These are phyloP conservation scores for Ulota crispa DNA, from an alignment of 225 moss, liverwort and hornwort species.

Conservation along the genomic window DNA sequence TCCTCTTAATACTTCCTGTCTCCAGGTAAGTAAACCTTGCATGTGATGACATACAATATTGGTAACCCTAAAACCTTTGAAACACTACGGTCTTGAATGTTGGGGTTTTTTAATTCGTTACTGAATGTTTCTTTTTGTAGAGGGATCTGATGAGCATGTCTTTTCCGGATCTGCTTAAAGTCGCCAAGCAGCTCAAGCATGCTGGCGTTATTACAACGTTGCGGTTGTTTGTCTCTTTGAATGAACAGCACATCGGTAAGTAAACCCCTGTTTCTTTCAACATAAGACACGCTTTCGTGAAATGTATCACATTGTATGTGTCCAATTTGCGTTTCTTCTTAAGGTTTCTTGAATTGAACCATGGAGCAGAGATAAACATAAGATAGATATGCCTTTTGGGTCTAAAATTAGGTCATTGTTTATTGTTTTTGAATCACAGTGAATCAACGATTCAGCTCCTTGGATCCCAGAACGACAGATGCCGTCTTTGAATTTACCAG, in stretches of 20 bases:
- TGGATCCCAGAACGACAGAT: slow-evolving; percentile 54
- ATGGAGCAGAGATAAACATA: background rate
- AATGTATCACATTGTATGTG: background rate
- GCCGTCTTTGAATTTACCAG: slow-evolving; percentile 49
- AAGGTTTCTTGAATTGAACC: background rate
- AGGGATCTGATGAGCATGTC: slow-evolving; percentile 43
- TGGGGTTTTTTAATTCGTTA: background rate
- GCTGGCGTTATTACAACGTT: slow-evolving; percentile 39
- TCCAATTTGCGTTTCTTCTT: background rate
- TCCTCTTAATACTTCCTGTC: slow-evolving; percentile 22
- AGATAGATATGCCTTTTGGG: background rate
- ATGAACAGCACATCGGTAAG: slow-evolving; percentile 47
- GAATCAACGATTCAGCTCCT: slow-evolving; percentile 56
- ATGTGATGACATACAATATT: background rate
- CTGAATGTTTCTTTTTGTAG: slow-evolving; percentile 25
- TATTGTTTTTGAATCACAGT: slow-evolving; percentile 25
- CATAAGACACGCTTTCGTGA: background rate
- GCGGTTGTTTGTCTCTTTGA: slow-evolving; percentile 43
- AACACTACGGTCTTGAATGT: background rate
- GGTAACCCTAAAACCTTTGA: background rate
- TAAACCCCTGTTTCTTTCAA: background rate
- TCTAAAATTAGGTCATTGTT: background rate
- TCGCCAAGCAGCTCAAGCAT: slow-evolving; percentile 50
- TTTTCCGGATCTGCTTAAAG: slow-evolving; percentile 50
- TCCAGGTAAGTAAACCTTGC: slow-evolving; percentile 31